Conservation (phyloP, 1,284 basidiomycete species). For the Trichosporon ovoides region DNA sequence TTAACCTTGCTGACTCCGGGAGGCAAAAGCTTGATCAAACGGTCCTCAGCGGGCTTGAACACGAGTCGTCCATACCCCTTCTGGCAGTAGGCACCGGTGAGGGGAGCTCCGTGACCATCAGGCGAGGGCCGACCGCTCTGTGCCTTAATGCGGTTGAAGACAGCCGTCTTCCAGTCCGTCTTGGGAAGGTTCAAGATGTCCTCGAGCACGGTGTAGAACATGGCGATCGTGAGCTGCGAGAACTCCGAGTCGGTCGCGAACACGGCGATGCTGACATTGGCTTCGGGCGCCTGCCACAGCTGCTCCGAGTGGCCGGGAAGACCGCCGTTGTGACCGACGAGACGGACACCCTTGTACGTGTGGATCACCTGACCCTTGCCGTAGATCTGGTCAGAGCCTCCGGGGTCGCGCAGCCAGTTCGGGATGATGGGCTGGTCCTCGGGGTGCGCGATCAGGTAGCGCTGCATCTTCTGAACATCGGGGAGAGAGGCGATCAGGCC, state of each 20-base stretch:
- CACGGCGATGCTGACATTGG: constrained; percentile 13
- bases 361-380: neutral
- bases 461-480: neutral
- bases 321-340: constrained; percentile 13
- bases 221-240: neutral
- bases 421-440: neutral
- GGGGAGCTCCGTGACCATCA: neutral
- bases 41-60: neutral
- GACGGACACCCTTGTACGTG: neutral
- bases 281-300: constrained; percentile 12
- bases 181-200: neutral
- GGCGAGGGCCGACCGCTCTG: neutral
- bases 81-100: neutral
- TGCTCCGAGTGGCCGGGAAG: constrained; percentile 15
- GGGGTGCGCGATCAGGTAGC: neutral
- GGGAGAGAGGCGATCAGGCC: neutral
- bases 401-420: neutral
- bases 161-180: neutral
- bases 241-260: constrained; percentile 15
- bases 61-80: neutral
- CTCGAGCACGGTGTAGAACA: neutral
- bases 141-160: neutral
- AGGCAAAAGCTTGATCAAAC: neutral
- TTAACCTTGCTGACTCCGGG: neutral
- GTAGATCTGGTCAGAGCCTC: neutral